phyloP scores from a whole-genome alignment of 306 rosid genomes.

The Argentina anserina region DNA sequence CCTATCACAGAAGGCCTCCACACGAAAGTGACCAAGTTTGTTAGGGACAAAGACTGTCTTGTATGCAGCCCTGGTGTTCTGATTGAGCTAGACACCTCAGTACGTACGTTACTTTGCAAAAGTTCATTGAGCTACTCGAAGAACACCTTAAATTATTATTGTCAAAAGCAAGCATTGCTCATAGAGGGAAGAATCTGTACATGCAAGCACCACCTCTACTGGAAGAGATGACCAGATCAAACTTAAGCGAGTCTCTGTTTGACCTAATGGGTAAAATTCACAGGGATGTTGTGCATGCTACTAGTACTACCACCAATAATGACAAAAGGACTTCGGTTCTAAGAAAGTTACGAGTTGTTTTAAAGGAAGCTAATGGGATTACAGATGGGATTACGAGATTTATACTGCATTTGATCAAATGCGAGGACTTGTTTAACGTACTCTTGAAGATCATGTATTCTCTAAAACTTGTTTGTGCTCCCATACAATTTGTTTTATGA shows the following conservation, averaged over 20 bases:
- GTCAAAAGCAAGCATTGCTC: conserved; percentile 73
- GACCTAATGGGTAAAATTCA: conserved; percentile 67
- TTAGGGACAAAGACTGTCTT: conserved; percentile 81
- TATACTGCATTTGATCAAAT: too few species aligned
- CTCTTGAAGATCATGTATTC: too few species aligned
- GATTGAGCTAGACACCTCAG: conserved; percentile 75
- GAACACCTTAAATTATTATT: conserved; percentile 68
- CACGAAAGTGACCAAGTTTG: conserved; percentile 85
- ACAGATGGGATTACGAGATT: conserved; percentile 29
- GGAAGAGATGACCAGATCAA: conserved; percentile 95
- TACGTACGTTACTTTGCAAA: conserved; percentile 73
- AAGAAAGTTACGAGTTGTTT: conserved; percentile 68
- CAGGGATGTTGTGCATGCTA: conserved; percentile 67
- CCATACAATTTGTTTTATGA: too few species aligned
- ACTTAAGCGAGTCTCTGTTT: conserved; percentile 55
- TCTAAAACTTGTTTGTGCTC: too few species aligned
- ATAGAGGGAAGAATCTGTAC: conserved; percentile 73
- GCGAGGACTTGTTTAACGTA: too few species aligned
- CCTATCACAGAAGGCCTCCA: too few species aligned
- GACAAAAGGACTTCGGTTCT: conserved; percentile 54
- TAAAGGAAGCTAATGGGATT: conserved; percentile 77
- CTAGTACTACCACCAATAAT: conserved; percentile 53
- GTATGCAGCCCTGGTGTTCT: conserved; percentile 90
- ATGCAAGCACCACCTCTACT: conserved; percentile 95
- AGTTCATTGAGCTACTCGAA: conserved; percentile 76